Base-by-base conservation (phyloP, 2,329 filamentous ascomycete species). In the Diaporthe ilicicola region DNA sequence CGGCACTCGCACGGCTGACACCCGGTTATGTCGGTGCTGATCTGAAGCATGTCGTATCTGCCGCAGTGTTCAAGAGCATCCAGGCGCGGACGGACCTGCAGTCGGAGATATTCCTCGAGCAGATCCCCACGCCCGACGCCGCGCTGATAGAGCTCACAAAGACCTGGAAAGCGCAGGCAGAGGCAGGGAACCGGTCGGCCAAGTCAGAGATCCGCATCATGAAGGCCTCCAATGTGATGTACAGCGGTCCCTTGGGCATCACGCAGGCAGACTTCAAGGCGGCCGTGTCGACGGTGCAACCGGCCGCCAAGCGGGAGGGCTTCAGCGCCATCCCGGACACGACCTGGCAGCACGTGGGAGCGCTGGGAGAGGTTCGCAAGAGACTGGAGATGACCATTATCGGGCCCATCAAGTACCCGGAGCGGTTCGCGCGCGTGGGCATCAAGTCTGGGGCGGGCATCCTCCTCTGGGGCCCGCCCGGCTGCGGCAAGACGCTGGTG, bases 1-100 rank as follows among this genome's bases (percentile, higher is more conserved):
- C 83, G 32, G 83, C 87, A 19, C 84, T 99, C 4, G 94, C 95
- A 7, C 95, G 93, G 76, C 86, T 91, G 75, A 98, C 95, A 0
- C 94, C 96, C 7, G 96, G 96, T 1, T 99, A 96, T 75, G 95
- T 99, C 0, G 95, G 95, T 13, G 93, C 94, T 7, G 96, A 99
- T 83, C 84, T 99, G 4, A 90, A 93, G 73, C 92, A 85, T 71
- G 82, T 91, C n/a, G 83, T 88, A 56, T 82, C 82, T 2, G 75
- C 81, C 1, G 88, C 87, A 3, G 79, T 82, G 27, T 74, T 82
- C 74, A 73, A 84, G 72, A 77, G 79, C 67, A 77, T 74, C 55
- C 44, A 22, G n/a, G 55, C 39, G n/a, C 55, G 56, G n/a, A 71
- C 46, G 54, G 67, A 74, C 67, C 42, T 48, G 54, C 44, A 72